These are phyloP conservation scores for Aspergillus haitiensis DNA, from an alignment of 495 filamentous ascomycete species.

Conservation along the genomic window DNA sequence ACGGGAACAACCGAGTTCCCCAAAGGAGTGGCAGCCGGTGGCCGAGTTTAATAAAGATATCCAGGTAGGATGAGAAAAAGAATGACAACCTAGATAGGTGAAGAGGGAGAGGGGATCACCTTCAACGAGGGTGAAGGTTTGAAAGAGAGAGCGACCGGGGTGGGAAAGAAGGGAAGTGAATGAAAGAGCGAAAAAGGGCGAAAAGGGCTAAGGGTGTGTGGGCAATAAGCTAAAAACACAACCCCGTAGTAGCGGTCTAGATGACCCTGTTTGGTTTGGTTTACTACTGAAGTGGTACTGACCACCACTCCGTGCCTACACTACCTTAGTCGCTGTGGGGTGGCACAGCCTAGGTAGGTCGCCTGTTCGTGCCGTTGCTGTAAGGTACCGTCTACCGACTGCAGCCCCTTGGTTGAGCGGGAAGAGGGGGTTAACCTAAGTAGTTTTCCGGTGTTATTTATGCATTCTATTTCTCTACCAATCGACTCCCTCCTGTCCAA, in stretches of 20 bases:
- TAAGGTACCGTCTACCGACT: constrained; percentile 4
- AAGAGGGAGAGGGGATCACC: constrained; percentile 16
- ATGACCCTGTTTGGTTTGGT: constrained; percentile 17
- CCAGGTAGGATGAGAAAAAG: constrained; percentile 13
- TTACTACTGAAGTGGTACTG: constrained; percentile 15
- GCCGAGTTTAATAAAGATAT: constrained; percentile 17
- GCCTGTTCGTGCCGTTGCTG: constrained; percentile 7
- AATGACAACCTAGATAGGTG: constrained; percentile 18
- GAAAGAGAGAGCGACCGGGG: constrained; percentile 19
- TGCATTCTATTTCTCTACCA: too few relatives aligned
- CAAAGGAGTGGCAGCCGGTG: constrained; percentile 38
- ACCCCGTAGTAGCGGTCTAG: constrained; percentile 24
- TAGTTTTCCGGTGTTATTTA: too few relatives aligned
- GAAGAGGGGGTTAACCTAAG: too few relatives aligned
- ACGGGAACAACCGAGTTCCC: constrained; percentile 27
- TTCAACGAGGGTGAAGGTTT: constrained; percentile 10
- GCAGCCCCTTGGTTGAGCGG: background rate
- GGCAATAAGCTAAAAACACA: constrained; percentile 3
- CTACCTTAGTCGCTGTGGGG: constrained; percentile 9
- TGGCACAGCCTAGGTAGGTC: constrained; percentile 4
- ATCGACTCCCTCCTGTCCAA: too few relatives aligned
- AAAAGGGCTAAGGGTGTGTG: constrained; percentile 3
- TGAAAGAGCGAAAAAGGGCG: constrained; percentile 17
- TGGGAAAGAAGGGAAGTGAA: constrained; percentile 29
- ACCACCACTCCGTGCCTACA: background rate